Conservation (phyloP, 768 basidiomycete species). For the Termitomyces sp. region DNA sequence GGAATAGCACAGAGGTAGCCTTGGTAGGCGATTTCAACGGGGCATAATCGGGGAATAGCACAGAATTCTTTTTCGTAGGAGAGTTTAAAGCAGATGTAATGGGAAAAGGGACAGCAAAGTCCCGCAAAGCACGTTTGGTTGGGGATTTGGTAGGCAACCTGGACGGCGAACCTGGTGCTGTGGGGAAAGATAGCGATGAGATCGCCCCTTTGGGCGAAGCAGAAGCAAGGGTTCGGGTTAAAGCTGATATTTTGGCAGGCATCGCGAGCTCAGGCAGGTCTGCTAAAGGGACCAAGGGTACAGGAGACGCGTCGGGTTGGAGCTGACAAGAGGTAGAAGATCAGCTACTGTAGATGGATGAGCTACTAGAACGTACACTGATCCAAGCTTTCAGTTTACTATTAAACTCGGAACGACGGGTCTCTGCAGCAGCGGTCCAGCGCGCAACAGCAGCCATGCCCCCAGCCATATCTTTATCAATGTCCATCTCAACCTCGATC, state of each 20-base stretch:
- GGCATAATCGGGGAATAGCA: background rate
- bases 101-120: conserved; percentile 12
- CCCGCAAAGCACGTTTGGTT: conserved; percentile 28
- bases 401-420: conserved; percentile 54
- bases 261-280: conserved; percentile 58
- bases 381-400: conserved; percentile 63
- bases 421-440: conserved; percentile 73
- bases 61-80: conserved; percentile 6
- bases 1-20: conserved; percentile 41
- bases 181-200: conserved; percentile 36
- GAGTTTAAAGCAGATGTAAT: conserved; percentile 1
- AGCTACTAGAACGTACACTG: conserved; percentile 38
- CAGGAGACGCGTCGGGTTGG: conserved; percentile 35
- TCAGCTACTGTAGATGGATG: background rate
- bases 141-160: conserved; percentile 37
- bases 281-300: conserved; percentile 62
- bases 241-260: conserved; percentile 54
- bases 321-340: conserved; percentile 35
- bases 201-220: conserved; percentile 63
- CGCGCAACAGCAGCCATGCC: conserved; percentile 90
- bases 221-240: conserved; percentile 70
- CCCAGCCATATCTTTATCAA: conserved; percentile 73
- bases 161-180: conserved; percentile 36
- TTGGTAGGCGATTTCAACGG: conserved; percentile 5
- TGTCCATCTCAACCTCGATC: conserved; percentile 83